Base-by-base conservation (phyloP, 2,329 filamentous ascomycete species). In the Endocalyx cinctus region DNA sequence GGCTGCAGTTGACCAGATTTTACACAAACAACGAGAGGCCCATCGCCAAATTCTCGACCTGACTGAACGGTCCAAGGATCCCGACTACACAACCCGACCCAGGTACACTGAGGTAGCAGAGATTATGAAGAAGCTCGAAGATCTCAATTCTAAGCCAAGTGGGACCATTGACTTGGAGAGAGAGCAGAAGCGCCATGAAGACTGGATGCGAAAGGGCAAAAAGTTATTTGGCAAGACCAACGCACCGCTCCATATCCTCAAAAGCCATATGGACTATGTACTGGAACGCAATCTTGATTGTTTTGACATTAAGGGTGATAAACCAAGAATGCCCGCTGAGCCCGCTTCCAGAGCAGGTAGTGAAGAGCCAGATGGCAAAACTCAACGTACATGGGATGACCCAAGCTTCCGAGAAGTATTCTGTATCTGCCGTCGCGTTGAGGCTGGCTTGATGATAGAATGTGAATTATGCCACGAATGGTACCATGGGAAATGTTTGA, bases 381-480 rank as follows among this genome's bases (percentile, higher is more conserved):
- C 62, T 33, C 70, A 58, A 39, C 74, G 63, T 46, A 42, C 50
- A n/a, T 82, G 66, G 72, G 70, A 82, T 49, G 73, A 84, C 50
- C 74, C 69, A 55, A 79, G 65, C 19, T 72, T 72, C 35, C 63
- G 77, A 22, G 89, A 97, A 55, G 90, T 97, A 0, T 98, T 97
- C 59, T 98, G 92, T 60, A 95, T 98, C 47, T 98, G 92, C 63
- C 80, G 92, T 39, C 87, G 82, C 43, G 78, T 87, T 6, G 92
- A 98, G 61, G 88, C 90, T 23, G 92, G 92, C 32, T 94, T 97
- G 84, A 98, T 98, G 92, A 97, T 98, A 50, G 92, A 98, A 62
- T 98, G 92, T 58, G 92, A 97, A 58, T 72, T 96, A 25, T 98
- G 92, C 61, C 90, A 96, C 53, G 92, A 98, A 66, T 98, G 92